A percentile compares a stretch with the other conserved stretches of the same genome.
Conservation (phyloP, 75 land plant species). For the Pinus albicaulis region DNA sequence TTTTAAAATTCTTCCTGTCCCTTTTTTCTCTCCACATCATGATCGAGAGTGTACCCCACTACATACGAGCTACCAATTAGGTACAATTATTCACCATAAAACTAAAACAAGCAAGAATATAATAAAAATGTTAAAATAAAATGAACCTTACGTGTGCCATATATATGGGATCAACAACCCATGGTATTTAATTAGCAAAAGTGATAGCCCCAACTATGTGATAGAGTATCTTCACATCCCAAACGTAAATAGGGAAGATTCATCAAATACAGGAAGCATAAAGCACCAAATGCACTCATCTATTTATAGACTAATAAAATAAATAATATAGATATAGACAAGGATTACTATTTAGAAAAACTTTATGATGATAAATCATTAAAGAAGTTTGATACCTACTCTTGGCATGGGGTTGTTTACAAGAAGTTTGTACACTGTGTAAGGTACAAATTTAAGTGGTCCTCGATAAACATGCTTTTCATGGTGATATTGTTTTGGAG, state of each 20-base stretch:
- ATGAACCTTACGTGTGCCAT: slow-evolving; percentile 74
- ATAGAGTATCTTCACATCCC: slow-evolving; percentile 89
- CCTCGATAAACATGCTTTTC: slow-evolving; percentile 98
- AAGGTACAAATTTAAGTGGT: slow-evolving; percentile 95
- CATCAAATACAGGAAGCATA: background rate
- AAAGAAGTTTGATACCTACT: slow-evolving; percentile 52
- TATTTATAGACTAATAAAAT: background rate
- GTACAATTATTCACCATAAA: background rate
- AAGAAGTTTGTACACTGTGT: slow-evolving; percentile 96
- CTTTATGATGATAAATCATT: background rate
- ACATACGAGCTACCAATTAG: slow-evolving; percentile 14
- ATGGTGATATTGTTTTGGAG: slow-evolving; percentile 94
- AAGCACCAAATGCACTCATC: no score
- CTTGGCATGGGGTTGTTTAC: slow-evolving; percentile 99
- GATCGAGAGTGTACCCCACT: slow-evolving; percentile 99
- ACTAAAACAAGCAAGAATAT: background rate
- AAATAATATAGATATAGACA: background rate
- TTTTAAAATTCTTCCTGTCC: slow-evolving; percentile 91
- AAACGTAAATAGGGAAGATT: slow-evolving; percentile 47
- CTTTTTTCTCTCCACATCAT: slow-evolving; percentile 99
- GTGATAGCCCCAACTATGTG: slow-evolving; percentile 97
- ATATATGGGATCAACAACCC: slow-evolving; percentile 97
- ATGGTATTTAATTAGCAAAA: no score
- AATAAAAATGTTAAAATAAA: background rate
- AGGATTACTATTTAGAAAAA: background rate